These are phyloP conservation scores for Dictyophora rubrovolvata DNA, from an alignment of 768 basidiomycete genomes.

Conservation along the genomic window DNA sequence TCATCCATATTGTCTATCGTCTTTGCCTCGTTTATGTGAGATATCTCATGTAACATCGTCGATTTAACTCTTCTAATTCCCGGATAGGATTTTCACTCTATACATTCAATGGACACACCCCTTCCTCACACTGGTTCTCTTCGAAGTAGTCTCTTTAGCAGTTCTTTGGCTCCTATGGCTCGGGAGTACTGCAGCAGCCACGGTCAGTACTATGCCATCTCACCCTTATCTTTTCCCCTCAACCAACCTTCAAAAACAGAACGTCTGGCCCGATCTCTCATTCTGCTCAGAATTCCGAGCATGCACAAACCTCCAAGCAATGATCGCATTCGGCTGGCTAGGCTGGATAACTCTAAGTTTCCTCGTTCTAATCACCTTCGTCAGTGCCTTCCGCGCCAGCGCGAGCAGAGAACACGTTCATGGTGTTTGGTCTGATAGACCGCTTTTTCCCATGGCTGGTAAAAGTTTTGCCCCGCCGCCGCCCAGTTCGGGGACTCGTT, in stretches of 20 bases:
- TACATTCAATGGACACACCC: neutral
- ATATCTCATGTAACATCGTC: neutral
- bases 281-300: slow-evolving; percentile 18
- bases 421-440: slow-evolving; percentile 2
- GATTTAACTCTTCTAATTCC: neutral
- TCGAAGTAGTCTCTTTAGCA: slow-evolving; percentile 16
- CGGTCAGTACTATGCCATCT: slow-evolving; percentile 10
- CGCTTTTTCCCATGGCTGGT: neutral
- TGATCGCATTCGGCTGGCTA: slow-evolving; percentile 24
- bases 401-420: slow-evolving; percentile 6
- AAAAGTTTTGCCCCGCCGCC: neutral
- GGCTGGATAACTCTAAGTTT: slow-evolving; percentile 18
- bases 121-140: slow-evolving; percentile 7
- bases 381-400: neutral
- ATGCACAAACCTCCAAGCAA: slow-evolving; percentile 21
- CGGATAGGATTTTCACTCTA: slow-evolving; percentile 7
- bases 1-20: slow-evolving; percentile 16
- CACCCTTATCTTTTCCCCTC: too few relatives aligned
- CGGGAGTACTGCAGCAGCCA: slow-evolving; percentile 19
- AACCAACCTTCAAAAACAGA: too few relatives aligned
- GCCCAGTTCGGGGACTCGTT: neutral
- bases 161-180: slow-evolving; percentile 22
- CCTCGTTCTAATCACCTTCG: slow-evolving; percentile 13
- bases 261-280: slow-evolving; percentile 20
- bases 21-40: slow-evolving; percentile 17